Conservation (phyloP, 176 grass and related monocot species). For the Aegilops umbellulata region DNA sequence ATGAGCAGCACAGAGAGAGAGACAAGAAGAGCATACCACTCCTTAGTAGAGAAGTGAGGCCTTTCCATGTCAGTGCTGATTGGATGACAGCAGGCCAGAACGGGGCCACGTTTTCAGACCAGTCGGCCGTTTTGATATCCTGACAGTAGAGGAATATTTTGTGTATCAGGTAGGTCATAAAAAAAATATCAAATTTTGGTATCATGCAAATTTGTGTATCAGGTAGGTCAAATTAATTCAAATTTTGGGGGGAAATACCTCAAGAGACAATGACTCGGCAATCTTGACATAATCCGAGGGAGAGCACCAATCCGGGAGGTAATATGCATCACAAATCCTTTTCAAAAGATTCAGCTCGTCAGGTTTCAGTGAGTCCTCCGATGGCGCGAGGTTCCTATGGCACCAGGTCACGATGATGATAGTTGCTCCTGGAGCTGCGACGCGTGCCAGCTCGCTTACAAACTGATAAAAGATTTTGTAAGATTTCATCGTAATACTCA, state of each 20-base stretch:
- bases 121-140: conserved; percentile 85
- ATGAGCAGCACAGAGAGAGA: not conserved
- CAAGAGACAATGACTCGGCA: conserved; percentile 61
- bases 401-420: conserved; percentile 98
- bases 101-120: conserved; percentile 92
- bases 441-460: conserved; percentile 71
- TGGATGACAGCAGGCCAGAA: conserved; percentile 95
- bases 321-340: conserved; percentile 81
- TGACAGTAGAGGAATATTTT: not conserved
- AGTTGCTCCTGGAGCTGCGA: conserved; percentile 73
- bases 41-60: conserved; percentile 72
- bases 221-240: not conserved
- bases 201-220: not conserved
- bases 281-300: conserved; percentile 81
- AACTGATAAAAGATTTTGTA: conserved; percentile 36
- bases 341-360: conserved; percentile 84
- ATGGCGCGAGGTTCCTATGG: conserved; percentile 68
- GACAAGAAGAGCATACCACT: conserved; percentile 37
- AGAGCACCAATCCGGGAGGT: conserved; percentile 95
- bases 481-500: not conserved
- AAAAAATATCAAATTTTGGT: too few relatives aligned
- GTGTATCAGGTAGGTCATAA: not conserved
- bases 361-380: conserved; percentile 61
- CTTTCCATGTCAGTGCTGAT: conserved; percentile 86
- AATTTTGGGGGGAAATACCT: conserved; percentile 40